Conservation (phyloP, 805 yeast genomes). For the Isabelozyma rhagii region DNA sequence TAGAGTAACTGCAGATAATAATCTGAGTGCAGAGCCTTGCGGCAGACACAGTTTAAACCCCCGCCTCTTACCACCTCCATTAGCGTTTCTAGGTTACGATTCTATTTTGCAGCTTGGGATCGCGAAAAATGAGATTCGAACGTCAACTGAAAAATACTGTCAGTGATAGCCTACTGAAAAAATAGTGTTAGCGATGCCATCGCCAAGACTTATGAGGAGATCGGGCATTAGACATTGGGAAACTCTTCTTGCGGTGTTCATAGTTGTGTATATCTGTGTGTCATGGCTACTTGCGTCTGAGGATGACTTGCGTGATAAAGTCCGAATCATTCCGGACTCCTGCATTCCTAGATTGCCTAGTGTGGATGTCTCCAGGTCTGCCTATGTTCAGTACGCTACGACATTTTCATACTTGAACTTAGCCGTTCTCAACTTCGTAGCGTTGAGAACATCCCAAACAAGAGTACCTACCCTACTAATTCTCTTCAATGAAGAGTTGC, state of each 20-base stretch:
- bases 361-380: constrained; percentile 14
- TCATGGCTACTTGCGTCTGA: not conserved
- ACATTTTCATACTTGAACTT: constrained; percentile 48
- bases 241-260: not conserved
- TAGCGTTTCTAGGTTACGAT: too few relatives aligned
- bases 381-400: constrained; percentile 64
- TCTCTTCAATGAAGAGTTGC: constrained; percentile 23
- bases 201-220: not conserved
- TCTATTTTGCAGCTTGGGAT: not conserved
- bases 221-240: not conserved
- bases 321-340: not conserved
- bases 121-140: too few relatives aligned
- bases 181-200: not conserved
- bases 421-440: constrained; percentile 43
- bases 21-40: too few relatives aligned
- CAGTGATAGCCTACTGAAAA: not conserved
- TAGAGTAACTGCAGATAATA: too few relatives aligned
- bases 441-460: constrained; percentile 29
- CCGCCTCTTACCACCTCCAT: too few relatives aligned
- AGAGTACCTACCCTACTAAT: constrained; percentile 48
- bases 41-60: too few relatives aligned
- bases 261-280: not conserved
- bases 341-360: not conserved
- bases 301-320: not conserved
- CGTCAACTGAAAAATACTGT: too few relatives aligned